Evolutionary conservation across 345 rosid species (phyloP), one percentile per base, ranked within the genome.

Genomic region (Bruguiera gymnorhiza): DNA sequence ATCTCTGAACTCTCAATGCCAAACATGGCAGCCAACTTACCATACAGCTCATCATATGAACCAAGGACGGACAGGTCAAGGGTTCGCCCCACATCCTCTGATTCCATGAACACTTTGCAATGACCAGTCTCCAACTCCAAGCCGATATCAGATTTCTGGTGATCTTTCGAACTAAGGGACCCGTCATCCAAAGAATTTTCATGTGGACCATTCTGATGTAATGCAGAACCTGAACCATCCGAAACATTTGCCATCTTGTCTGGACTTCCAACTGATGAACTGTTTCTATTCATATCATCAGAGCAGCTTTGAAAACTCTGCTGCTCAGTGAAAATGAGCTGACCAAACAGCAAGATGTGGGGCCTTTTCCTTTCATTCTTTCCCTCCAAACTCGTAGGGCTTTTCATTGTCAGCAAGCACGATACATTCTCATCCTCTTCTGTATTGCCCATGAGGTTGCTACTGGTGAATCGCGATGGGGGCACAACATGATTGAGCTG

Each of bases 41-140:
- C 61, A 36, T 83, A 72, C 63, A 93, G 77, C 75, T 94, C 97
- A 58, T 89, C 89, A 2, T 94, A 94, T 6, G 98, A 94, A 36
- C 93, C 80, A 11, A 94, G 83, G 66, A 76, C 81, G 0, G 97
- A 87, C 15, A 94, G 73, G 75, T 94, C 94, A 39, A 94, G 86
- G 2, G 95, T 91, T 70, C 97, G 82, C 23, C 96, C 97, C 4
- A 91, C 87, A 24, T 89, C 87, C 23, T 94, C 98, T 0, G 96
- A 88, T 76, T 91, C 93, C 93, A 88, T 74, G 69, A 89, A 94
- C 53, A 94, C 95, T 78, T 91, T 91, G 85, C 98, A 91, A 36
- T 88, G 93, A 24, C 90, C 97, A 0, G 80, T 83, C 74, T 84
- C 91, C 73, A 86, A 62, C 75, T 85, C 90, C 72, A 84, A 64